Base-by-base conservation (phyloP, 768 basidiomycete genomes). In the Tylopilus cervinicoccineus region DNA sequence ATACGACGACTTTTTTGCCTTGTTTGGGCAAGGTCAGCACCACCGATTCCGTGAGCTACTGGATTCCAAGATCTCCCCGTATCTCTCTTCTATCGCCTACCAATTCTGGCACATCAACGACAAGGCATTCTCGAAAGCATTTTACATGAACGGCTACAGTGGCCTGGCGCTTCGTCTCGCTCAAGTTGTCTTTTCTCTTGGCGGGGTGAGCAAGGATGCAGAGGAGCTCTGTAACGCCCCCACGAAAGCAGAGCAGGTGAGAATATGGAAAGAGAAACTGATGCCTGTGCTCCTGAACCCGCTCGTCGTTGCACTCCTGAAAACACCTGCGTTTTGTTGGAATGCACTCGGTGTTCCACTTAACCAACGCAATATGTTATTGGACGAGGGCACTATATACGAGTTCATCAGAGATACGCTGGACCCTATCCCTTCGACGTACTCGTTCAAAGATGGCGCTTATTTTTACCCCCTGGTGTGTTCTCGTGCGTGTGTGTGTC, bases 271-370 rank as follows among this genome's bases (percentile, higher is more conserved):
- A 32, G 68, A 72, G 48, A 78, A 76, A 47, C 58, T 88, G 13
- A 70, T 78, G 45, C 85, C 82, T 1, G 78, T 86, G 37, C 64
- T 88, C 11, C 61, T 88, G 32, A 79, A 81, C 60, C 71, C 74
- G 19, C 48, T 80, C 20, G 78, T 87, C 42, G 73, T 81, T 39
- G 73, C 75, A 9, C 52, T 70, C 16, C 66, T 85, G 46, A 65
- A 73, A 46, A 71, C 67, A 9, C 75, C 73, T 23, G 44, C 62
- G 14, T 70, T 84, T 52, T 84, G 81, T 53, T 90, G 88, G 88
- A 86, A 86, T 57, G 86, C 86, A 0, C 68, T 89, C 20, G 88
- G 87, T 14, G 88, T 90, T 5, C 86, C 88, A 4, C 67, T 74
- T 53, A 84, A 84, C 57, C 84, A 88, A 67, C 73, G 82, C 51